phyloP scores from a whole-genome alignment of 352 stramenopile species.

The Blastocystis sp. region DNA sequence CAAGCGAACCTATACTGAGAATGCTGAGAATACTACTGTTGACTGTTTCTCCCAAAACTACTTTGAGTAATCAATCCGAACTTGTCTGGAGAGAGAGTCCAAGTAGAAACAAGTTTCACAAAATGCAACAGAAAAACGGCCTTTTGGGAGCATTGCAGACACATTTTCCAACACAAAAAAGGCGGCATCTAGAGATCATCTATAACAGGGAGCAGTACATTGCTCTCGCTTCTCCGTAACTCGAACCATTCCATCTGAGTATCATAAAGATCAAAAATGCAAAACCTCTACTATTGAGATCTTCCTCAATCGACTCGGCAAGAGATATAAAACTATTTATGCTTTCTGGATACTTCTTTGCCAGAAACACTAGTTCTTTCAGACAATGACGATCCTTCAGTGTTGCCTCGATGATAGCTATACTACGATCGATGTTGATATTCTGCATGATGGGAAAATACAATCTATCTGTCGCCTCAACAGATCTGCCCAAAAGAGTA shows the following conservation, averaged over 20 bases:
- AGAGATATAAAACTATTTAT: constrained; percentile 42
- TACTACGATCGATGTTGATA: constrained; percentile 30
- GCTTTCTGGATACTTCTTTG: neutral
- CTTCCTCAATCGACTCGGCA: neutral
- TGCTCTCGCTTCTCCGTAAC: constrained; percentile 2
- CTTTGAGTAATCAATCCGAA: constrained; percentile 50
- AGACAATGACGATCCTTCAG: constrained; percentile 23
- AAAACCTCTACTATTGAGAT: neutral
- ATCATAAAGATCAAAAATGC: neutral
- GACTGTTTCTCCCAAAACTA: neutral
- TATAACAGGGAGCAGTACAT: neutral
- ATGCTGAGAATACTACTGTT: constrained; percentile 2
- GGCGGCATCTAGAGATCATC: neutral
- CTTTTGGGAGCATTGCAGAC: constrained; percentile 4
- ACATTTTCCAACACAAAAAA: constrained; percentile 19
- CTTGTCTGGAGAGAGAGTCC: neutral
- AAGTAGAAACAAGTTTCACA: constrained; percentile 49
- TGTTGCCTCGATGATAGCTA: constrained; percentile 13
- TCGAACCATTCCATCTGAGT: neutral
- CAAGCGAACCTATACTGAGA: constrained; percentile 8
- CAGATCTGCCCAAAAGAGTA: neutral
- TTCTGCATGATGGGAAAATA: neutral
- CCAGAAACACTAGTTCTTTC: constrained; percentile 5
- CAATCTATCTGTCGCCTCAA: neutral
- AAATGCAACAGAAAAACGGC: constrained; percentile 15